A percentile compares a stretch with the other conserved stretches of the same genome.
These are phyloP conservation scores for Sistotremastrum suecicum DNA, from an alignment of 768 basidiomycete genomes.

Conservation along the genomic window DNA sequence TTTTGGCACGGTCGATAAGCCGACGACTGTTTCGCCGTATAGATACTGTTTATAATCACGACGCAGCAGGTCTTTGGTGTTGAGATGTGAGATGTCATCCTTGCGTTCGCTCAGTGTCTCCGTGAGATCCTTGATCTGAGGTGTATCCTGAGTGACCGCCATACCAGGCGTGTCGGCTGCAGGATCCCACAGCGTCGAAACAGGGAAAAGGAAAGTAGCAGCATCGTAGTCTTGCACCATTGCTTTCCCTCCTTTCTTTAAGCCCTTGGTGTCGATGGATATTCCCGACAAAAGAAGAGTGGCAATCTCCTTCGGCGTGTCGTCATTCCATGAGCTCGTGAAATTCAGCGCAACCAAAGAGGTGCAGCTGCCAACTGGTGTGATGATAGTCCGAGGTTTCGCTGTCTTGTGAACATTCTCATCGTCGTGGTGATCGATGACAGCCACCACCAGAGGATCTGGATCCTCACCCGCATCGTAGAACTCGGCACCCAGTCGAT, in stretches of 20 bases:
- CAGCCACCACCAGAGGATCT: slow-evolving; percentile 43
- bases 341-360: slow-evolving; percentile 46
- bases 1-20: slow-evolving; percentile 73
- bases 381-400: slow-evolving; percentile 48
- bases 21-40: slow-evolving; percentile 37
- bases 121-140: slow-evolving; percentile 35
- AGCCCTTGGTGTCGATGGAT: slow-evolving; percentile 74
- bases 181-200: slow-evolving; percentile 27
- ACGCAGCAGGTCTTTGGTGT: slow-evolving; percentile 63
- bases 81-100: slow-evolving; percentile 48
- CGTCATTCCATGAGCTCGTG: slow-evolving; percentile 16
- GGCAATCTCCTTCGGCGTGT: slow-evolving; percentile 47
- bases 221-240: slow-evolving; percentile 47
- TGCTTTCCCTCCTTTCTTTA: slow-evolving; percentile 70
- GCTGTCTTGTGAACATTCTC: slow-evolving; percentile 52
- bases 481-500: slow-evolving; percentile 41
- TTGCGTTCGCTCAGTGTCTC: slow-evolving; percentile 43
- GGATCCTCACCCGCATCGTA: slow-evolving; percentile 19
- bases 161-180: slow-evolving; percentile 9
- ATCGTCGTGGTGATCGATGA: slow-evolving; percentile 90
- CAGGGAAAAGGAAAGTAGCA: slow-evolving; percentile 47
- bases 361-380: slow-evolving; percentile 66
- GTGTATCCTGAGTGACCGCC: slow-evolving; percentile 20
- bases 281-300: slow-evolving; percentile 70
- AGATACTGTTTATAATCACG: slow-evolving; percentile 92